Conservation (phyloP, 257 asterid genomes). For the Scutellaria baicalensis region DNA sequence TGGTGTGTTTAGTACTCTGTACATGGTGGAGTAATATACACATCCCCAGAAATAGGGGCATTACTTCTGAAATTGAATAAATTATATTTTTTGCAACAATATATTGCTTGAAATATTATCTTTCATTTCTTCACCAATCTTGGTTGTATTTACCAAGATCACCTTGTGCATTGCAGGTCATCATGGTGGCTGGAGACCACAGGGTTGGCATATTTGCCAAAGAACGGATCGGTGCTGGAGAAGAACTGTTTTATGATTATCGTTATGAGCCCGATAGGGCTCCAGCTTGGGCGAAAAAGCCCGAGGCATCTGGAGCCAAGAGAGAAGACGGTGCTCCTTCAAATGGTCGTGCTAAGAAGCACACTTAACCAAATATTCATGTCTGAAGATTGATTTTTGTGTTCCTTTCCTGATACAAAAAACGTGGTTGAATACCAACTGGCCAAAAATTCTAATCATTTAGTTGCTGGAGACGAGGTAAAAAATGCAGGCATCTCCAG, state of each 20-base stretch:
- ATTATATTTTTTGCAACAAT: neutral
- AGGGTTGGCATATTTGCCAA: constrained; percentile 88
- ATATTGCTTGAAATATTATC: neutral
- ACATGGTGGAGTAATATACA: neutral
- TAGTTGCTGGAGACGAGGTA: constrained; percentile 29
- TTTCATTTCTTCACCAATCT: neutral
- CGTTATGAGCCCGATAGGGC: constrained; percentile 77
- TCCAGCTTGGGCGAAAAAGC: constrained; percentile 93
- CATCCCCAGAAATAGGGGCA: too few species aligned
- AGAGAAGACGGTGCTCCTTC: constrained; percentile 40
- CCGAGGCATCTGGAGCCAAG: constrained; percentile 61
- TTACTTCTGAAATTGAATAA: neutral
- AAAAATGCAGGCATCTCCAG: constrained; percentile 26
- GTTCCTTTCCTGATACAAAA: constrained; percentile 17
- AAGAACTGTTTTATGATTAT: constrained; percentile 85
- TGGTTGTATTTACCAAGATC: constrained; percentile 5
- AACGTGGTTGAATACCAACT: neutral
- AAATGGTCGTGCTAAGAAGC: constrained; percentile 40
- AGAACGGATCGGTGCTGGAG: constrained; percentile 74
- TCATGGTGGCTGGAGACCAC: constrained; percentile 92
- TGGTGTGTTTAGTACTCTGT: neutral
- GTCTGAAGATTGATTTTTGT: constrained; percentile 20
- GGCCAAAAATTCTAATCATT: constrained; percentile 28
- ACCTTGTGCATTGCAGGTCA: constrained; percentile 49
- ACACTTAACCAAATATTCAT: constrained; percentile 18